Conservation (phyloP, 2,329 filamentous ascomycete genomes). For the Gaeumannomyces sp. region DNA sequence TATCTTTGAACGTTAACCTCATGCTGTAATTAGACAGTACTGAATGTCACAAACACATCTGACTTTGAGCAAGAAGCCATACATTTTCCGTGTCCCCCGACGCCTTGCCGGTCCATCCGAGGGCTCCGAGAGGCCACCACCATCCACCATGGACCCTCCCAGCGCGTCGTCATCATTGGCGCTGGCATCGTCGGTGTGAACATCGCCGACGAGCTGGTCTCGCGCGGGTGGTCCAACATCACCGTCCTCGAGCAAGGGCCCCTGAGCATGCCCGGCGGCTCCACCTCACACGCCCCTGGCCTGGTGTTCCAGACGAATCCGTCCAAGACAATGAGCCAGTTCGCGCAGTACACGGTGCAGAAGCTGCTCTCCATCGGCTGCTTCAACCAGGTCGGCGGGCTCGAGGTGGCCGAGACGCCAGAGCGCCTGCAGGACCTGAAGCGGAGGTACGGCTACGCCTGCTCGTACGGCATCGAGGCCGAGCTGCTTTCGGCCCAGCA, state of each 20-base stretch:
- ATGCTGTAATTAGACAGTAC: background rate
- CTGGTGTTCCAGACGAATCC: slow-evolving; percentile 58
- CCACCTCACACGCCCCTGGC: slow-evolving; percentile 59
- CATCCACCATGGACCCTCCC: slow-evolving; percentile 5
- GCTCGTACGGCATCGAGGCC: slow-evolving; percentile 54
- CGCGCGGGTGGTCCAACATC: slow-evolving; percentile 56
- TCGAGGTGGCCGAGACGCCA: slow-evolving; percentile 56
- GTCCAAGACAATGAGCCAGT: slow-evolving; percentile 50
- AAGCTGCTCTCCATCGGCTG: slow-evolving; percentile 53
- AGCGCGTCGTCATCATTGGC: slow-evolving; percentile 52
- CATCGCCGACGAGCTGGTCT: slow-evolving; percentile 56
- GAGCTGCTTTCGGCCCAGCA: slow-evolving; percentile 44
- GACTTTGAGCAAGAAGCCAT: background rate
- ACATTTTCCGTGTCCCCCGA: background rate
- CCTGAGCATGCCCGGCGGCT: slow-evolving; percentile 55
- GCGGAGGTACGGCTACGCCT: slow-evolving; percentile 54
- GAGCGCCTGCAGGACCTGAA: slow-evolving; percentile 55
- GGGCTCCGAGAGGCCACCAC: background rate
- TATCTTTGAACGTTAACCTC: background rate
- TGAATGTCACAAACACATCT: background rate
- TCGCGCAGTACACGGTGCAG: slow-evolving; percentile 56
- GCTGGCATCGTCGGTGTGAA: slow-evolving; percentile 61
- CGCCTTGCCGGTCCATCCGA: background rate
- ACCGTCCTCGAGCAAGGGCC: slow-evolving; percentile 61
- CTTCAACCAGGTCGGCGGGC: slow-evolving; percentile 57